Base-by-base conservation (phyloP, 2,329 filamentous ascomycete species). In the Cordyceps pruinosa region DNA sequence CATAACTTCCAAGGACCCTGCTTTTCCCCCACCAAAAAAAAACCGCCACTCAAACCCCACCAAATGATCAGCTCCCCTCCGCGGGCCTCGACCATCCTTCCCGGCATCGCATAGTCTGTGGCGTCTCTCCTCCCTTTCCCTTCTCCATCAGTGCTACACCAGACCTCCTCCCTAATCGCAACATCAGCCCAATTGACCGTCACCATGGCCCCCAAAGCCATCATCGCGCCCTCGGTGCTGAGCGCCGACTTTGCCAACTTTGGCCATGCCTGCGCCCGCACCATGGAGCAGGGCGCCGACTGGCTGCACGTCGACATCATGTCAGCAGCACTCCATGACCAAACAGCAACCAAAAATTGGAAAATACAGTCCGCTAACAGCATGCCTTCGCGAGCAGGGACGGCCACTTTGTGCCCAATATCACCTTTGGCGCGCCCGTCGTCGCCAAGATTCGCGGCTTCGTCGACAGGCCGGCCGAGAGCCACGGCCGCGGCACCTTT, bases 161-260 rank as follows among this genome's bases (percentile, higher is more conserved):
- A 39, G n/a, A 26, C 5, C 4, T 26, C 26, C 37, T 39, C 37
- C 37, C 21, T 39, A 9, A n/a, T 17, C n/a, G n/a, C n/a, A n/a
- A 35, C 21, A 7, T 6, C 37, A 6, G 17, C 25, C 42, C 32
- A 44, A 23, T 32, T 4, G 19, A 30, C 10, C 50, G 77, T 60
- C 62, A 97, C 59, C 62, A 97, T 97, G 93, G 79, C 90, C 58
- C 94, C 93, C 25, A 85, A 87, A 61, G 89, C 94, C 48, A 97
- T 99, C 72, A 96, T 99, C 67, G 93, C 93, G 17, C 94, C 94
- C 30, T 97, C 93, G n/a, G 97, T 99, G 66, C 86, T 99, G 60
- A 95, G 92, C 68, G 93, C 93, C 63, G 93, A 99, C 80, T 99
- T 99, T 75, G 92, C 85, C 68, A 81, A 87, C 63, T 83, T 99